Conservation (phyloP, 495 filamentous ascomycete genomes). For the Aspergillus ellipticus region DNA sequence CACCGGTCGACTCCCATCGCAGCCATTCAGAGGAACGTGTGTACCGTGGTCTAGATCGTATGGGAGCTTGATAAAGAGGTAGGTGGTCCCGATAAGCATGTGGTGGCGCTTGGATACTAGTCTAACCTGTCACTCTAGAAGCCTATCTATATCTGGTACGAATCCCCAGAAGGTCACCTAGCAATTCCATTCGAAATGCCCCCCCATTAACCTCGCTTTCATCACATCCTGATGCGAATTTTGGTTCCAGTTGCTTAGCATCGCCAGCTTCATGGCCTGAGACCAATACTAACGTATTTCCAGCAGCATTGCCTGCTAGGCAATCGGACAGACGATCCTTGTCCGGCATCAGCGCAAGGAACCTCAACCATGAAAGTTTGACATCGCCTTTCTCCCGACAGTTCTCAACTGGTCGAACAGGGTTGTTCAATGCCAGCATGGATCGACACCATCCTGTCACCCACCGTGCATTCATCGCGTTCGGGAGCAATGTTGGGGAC, state of each 20-base stretch:
- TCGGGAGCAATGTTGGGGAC: conserved; percentile 93
- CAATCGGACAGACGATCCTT: background rate
- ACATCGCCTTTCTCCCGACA: conserved; percentile 6
- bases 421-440: conserved; percentile 25
- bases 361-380: conserved; percentile 5
- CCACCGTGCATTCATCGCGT: conserved; percentile 72
- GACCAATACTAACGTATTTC: background rate
- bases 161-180: background rate
- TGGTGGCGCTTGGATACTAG: background rate
- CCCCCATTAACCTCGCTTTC: background rate
- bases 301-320: background rate
- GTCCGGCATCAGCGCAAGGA: background rate
- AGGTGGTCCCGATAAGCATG: conserved; percentile 4
- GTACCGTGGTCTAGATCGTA: conserved; percentile 1
- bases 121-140: conserved; percentile 8
- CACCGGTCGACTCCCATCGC: background rate
- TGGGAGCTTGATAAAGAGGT: conserved; percentile 11
- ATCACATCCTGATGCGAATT: background rate
- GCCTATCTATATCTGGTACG: conserved; percentile 6
- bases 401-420: conserved; percentile 23
- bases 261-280: background rate
- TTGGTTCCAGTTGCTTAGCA: background rate
- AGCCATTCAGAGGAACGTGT: background rate
- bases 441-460: conserved; percentile 16
- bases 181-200: background rate